phyloP scores from a whole-genome alignment of 2,329 filamentous ascomycete species.

The Hirsutella rhossiliensis region DNA sequence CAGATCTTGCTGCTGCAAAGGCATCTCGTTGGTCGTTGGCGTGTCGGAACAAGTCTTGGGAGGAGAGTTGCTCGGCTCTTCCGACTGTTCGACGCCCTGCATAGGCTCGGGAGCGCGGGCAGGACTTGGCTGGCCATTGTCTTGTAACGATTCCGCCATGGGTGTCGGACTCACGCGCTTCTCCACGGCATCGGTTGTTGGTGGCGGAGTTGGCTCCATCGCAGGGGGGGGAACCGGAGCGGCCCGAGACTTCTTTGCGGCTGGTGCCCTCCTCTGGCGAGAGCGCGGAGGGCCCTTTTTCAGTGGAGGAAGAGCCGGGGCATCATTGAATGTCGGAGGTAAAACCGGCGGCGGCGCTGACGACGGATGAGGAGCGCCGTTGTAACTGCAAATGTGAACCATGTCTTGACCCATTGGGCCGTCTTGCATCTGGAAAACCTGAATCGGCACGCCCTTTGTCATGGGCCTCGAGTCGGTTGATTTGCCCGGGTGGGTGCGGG shows the following conservation, averaged over 20 bases:
- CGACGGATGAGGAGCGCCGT: slow-evolving; percentile 10
- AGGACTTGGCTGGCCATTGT: not conserved
- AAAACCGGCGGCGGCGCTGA: slow-evolving; percentile 1
- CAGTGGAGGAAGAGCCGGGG: slow-evolving; percentile 10
- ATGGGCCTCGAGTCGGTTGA: slow-evolving; percentile 19
- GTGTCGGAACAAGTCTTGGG: not conserved
- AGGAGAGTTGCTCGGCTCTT: not conserved
- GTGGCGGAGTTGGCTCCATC: slow-evolving; percentile 23
- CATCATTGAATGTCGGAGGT: slow-evolving; percentile 3
- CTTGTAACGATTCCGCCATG: not conserved
- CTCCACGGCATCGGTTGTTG: slow-evolving; percentile 25
- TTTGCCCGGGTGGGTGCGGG: slow-evolving; percentile 6
- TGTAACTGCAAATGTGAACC: slow-evolving; percentile 22
- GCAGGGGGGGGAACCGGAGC: slow-evolving; percentile 9
- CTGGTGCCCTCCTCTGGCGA: slow-evolving; percentile 4
- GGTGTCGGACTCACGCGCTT: slow-evolving; percentile 16
- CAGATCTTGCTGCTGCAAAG: not conserved
- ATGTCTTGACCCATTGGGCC: slow-evolving; percentile 22
- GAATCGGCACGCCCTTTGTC: slow-evolving; percentile 23
- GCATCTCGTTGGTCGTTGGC: not conserved
- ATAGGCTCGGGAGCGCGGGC: not conserved
- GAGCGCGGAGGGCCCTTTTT: slow-evolving; percentile 9
- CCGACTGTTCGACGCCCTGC: not conserved
- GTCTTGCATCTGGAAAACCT: slow-evolving; percentile 29
- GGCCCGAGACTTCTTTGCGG: slow-evolving; percentile 9